Evolutionary conservation across 768 basidiomycete species (phyloP), one percentile per base, ranked within the genome.

Genomic region (Rhodotorula taiwanensis): DNA sequence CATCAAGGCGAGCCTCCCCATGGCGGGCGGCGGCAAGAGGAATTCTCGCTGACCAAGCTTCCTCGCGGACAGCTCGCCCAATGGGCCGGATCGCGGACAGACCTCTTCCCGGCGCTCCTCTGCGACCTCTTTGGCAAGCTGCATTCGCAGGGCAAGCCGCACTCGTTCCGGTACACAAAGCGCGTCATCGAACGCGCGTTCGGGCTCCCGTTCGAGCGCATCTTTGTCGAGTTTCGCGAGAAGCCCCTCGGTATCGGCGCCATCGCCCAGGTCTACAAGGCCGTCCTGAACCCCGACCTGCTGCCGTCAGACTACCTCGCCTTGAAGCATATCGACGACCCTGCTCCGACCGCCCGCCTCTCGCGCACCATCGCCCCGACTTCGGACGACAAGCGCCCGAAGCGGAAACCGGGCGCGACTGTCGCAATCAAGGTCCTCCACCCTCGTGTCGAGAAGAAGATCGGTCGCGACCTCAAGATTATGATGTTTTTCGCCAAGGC

Each of bases 371-470:
- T 64, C 44, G 57, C 65, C 28, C 72, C 64, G 2, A 58, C 62
- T 23, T 57, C 61, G 14, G 72, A 65, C 33, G 72, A 72, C 31
- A 39, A 54, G 36, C 47, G 52, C 15, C 85, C 86, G 18, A 83
- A 82, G 5, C 84, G 86, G 82, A 84, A 86, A 23, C 92, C 91
- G 16, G 85, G 86, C 1, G 84, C 89, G 25, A 82, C 87, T 3
- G 93, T 98, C 36, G 95, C 95, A 20, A 86, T 99, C 78, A 99
- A 99, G 77, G 82, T 99, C 27, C 83, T 97, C 28, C 95, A 99
- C 75, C 95, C 95, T 1, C 79, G 82, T 53, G 92, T 92, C 25
- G 77, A 79, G 30, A 86, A 89, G 72, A 85, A 81, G 52, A 97
- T 99, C 62, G 78, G 80, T 42, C 83, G 95, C 49, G 95, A 99